These are phyloP conservation scores for cucumber (Cucumis sativus) DNA, from an alignment of 306 rosid genomes.

Conservation along the genomic window DNA sequence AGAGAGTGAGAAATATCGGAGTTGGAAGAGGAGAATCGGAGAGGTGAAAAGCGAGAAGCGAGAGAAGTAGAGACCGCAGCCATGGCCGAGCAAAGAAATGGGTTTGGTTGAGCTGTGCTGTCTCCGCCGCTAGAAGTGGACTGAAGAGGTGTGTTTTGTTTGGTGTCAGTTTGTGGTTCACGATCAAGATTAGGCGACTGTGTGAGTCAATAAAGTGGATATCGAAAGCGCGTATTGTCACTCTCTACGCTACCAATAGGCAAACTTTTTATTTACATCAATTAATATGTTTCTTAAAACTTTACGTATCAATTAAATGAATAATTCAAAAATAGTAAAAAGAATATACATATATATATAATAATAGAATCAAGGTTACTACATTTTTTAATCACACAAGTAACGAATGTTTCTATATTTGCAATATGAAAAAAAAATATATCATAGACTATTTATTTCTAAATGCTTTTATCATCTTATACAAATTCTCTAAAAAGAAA, in stretches of 20 bases:
- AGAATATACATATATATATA: no score
- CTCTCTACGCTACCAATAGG: background rate
- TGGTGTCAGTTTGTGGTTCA: background rate
- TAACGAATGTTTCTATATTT: no score
- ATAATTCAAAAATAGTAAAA: no score
- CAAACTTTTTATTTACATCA: background rate
- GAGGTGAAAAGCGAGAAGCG: constrained; percentile 57
- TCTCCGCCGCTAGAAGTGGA: constrained; percentile 1
- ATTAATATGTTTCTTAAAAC: no score
- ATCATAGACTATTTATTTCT: no score
- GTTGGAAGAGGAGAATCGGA: constrained; percentile 46
- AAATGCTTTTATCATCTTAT: no score
- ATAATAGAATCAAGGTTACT: no score
- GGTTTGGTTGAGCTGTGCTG: background rate
- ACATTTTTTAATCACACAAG: no score
- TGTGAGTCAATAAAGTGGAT: background rate
- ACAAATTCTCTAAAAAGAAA: no score
- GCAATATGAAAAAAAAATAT: no score
- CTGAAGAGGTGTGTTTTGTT: background rate
- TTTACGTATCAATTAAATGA: no score
- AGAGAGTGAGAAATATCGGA: constrained; percentile 31
- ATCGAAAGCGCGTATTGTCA: background rate
- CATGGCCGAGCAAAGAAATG: constrained; percentile 20
- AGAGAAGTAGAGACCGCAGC: constrained; percentile 74
- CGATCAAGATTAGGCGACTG: background rate